phyloP scores from a whole-genome alignment of 2,329 filamentous ascomycete species.

The Zymoseptoria brevis region DNA sequence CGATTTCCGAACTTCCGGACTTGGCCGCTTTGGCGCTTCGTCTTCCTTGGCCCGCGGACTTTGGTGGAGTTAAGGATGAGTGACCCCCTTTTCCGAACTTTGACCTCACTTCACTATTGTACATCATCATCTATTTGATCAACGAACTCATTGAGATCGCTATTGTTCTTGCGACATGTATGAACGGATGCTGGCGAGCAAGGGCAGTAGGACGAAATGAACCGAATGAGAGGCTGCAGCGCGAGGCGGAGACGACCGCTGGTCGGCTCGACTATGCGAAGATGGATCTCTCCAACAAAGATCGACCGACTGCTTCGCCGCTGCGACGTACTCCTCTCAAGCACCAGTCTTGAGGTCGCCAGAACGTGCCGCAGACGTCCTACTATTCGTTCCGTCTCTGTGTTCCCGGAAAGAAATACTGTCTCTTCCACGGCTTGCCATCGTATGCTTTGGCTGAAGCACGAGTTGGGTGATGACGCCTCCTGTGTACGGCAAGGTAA shows the following conservation, averaged over 20 bases:
- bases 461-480: too few relatives aligned
- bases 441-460: too few relatives aligned
- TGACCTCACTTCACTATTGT: neutral
- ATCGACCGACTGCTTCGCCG: conserved; percentile 78
- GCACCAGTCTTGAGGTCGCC: conserved; percentile 78
- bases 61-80: neutral
- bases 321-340: conserved; percentile 80
- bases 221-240: conserved; percentile 67
- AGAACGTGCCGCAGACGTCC: conserved; percentile 26
- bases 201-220: too few relatives aligned
- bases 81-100: neutral
- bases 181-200: neutral
- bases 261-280: conserved; percentile 74
- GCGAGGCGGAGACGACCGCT: conserved; percentile 75
- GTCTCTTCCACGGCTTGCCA: too few relatives aligned
- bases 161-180: neutral
- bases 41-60: neutral
- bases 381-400: too few relatives aligned
- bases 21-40: too few relatives aligned
- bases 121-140: neutral
- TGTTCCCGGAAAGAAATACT: too few relatives aligned
- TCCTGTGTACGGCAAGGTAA: too few relatives aligned
- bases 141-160: neutral
- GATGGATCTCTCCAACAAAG: conserved; percentile 73
- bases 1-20: too few relatives aligned